Evolutionary conservation across 1,284 basidiomycete genomes (phyloP), one percentile per base, ranked within the genome.

Genomic region (Ustilago hordei): DNA sequence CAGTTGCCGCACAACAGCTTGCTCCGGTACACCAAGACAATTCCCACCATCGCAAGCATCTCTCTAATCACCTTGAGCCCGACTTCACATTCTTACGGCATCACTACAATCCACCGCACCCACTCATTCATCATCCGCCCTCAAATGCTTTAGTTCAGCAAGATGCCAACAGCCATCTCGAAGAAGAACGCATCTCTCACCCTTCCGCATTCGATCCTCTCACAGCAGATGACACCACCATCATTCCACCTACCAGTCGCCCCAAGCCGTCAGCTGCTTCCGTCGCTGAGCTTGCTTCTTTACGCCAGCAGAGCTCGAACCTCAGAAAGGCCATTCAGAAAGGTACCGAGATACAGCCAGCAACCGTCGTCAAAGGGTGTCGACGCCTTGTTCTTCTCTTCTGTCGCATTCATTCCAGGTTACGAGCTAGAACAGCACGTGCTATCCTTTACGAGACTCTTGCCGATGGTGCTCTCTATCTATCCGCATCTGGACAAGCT

Each of bases 31-130:
- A 63, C 38, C 55, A 65, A 15, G 60, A 67, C 19, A 58, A 9
- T 34, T 17, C 31, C 32, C 56, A 43, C 17, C 45, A 60, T 13
- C 56, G 53, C 11, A 58, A 64, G 4, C 60, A 69, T 45, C 38
- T 60, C 12, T 11, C 60, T 19, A 1, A 39, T 19, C 64, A 63
- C 1, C 8, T 47, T n/a, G 60, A 66, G 13, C 28, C 64, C 13
- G 57, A 67, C 5, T 72, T 67, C 36, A 34, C 64, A 12, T 67
- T 72, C 48, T 55, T 72, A 32, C 60, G 64, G n/a, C 69, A 67
- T 39, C 60, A 64, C 5, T 67, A 63, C 56, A 47, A 66, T 34
- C 60, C 69, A 53, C 64, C 69, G 8, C 52, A 55, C 19, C 53
- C 55, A 19, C 47, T 67, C 32, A 48, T 67, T 53, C 28, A 50